Evolutionary conservation across 2,329 filamentous ascomycete genomes (phyloP).

Genomic region (Neoscytalidium dimidiatum): DNA sequence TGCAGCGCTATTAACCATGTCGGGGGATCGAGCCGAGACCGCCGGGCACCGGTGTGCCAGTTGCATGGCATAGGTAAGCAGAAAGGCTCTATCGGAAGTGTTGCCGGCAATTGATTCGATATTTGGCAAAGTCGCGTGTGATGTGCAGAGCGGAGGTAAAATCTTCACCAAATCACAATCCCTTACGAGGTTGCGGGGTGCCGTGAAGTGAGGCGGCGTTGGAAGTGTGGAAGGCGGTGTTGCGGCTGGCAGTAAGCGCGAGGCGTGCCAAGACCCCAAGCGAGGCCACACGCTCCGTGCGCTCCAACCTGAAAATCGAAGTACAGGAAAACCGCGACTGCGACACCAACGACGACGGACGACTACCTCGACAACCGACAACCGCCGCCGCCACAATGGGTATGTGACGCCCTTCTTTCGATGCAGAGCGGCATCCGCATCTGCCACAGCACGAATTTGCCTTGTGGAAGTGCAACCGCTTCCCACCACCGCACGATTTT

Average conservation of each 20-base stretch:
- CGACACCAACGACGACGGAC: slow-evolving; percentile 21
- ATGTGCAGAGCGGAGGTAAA: neutral
- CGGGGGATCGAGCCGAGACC: neutral
- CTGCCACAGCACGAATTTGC: neutral
- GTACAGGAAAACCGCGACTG: slow-evolving; percentile 11
- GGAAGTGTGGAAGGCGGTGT: neutral
- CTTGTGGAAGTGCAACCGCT: too few species aligned
- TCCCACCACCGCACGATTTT: neutral
- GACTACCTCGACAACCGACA: slow-evolving; percentile 19
- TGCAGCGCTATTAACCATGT: neutral
- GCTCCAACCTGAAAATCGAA: slow-evolving; percentile 17
- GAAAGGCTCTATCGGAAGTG: neutral
- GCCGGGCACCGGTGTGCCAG: neutral
- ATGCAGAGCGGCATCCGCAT: neutral
- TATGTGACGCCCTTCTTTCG: slow-evolving; percentile 9
- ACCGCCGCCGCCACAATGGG: slow-evolving; percentile 21
- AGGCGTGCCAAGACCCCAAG: slow-evolving; percentile 12
- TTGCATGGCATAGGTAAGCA: neutral
- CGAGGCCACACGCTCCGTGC: slow-evolving; percentile 17
- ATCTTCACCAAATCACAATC: too few species aligned
- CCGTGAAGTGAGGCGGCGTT: neutral
- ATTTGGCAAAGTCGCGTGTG: neutral
- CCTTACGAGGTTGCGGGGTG: neutral
- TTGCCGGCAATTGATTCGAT: too few species aligned
- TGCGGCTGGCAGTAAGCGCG: neutral